Base-by-base conservation (phyloP, 2,329 filamentous ascomycete species). In the Paecilomyces variotii region DNA sequence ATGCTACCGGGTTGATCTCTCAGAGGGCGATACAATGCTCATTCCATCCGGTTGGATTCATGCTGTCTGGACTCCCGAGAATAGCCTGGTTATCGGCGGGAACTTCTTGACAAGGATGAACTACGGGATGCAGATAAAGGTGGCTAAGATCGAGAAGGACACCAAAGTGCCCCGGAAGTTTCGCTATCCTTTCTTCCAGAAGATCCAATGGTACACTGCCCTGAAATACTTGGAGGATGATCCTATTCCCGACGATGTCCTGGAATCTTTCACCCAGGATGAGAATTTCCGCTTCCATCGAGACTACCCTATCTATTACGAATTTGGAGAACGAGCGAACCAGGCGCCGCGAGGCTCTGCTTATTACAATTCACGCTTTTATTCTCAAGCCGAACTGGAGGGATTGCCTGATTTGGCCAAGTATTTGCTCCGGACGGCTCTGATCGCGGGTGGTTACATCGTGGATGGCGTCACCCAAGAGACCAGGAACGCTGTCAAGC, bases 1-100 rank as follows among this genome's bases (percentile, higher is more conserved):
- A 63, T 87, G 85, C 69, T 87, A 85, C 65, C 78, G 86, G 54
- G 84, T 88, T 51, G 85, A 88, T 67, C 77, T 88, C 3, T 81
- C 79, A 55, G 83, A 84, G 61, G 86, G 86, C 34, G 86, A 88
- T 67, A 88, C 86, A 2, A 87, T 88, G 82, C 75, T 88, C 51
- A 88, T 88, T 62, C 86, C 86, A 3, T 87, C 86, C 34, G 86
- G 86, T 24, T 88, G 86, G 86, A 88, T 88, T 56, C 86, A 88
- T 66, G 85, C 86, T 26, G 86, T 88, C 6, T 87, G 86, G 84
- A 88, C 86, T 9, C 86, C 86, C 0, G 82, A 85, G 64, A 85
- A 88, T 65, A 88, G 85, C 65, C 73, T 88, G 54, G 86, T 88
- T 28, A 87, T 88, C 61, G 86, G 86, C n/a, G 86, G 86, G 56